Conservation (phyloP, 441 rosid genomes). For the Dalechampia spathulata region DNA sequence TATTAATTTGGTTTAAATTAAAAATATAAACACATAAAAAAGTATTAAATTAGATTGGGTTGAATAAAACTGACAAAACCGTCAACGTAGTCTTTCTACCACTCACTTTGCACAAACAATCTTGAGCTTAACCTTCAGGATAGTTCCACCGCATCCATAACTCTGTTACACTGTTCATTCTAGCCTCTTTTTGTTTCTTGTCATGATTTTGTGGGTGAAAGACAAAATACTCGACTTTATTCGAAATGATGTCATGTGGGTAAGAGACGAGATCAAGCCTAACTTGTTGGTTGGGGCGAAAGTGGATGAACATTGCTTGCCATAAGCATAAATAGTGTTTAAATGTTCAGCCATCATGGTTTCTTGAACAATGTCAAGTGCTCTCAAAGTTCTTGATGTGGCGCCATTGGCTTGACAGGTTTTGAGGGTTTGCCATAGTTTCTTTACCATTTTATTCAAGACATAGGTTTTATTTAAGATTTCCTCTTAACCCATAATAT, state of each 20-base stretch:
- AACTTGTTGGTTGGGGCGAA: constrained; percentile 84
- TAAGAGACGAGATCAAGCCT: constrained; percentile 97
- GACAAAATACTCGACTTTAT: constrained; percentile 86
- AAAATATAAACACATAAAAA: too few relatives aligned
- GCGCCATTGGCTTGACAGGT: constrained; percentile 80
- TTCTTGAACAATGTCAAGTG: constrained; percentile 88
- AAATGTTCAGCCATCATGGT: constrained; percentile 92
- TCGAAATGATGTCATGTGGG: constrained; percentile 89
- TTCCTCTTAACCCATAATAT: constrained; percentile 77
- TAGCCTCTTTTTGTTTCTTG: constrained; percentile 78
- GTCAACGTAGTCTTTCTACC: too few relatives aligned
- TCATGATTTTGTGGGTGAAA: constrained; percentile 93
- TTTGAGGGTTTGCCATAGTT: constrained; percentile 85
- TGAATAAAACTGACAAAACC: too few relatives aligned
- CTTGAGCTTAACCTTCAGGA: too few relatives aligned
- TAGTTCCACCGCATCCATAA: too few relatives aligned
- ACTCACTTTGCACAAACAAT: too few relatives aligned
- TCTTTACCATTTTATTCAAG: constrained; percentile 81
- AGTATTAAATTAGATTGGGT: too few relatives aligned
- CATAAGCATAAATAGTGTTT: constrained; percentile 83
- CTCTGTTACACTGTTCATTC: too few relatives aligned
- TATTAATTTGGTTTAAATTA: too few relatives aligned
- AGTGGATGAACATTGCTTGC: constrained; percentile 98
- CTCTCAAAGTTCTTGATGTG: constrained; percentile 86
- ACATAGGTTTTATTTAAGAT: constrained; percentile 64